Conservation (phyloP, 257 asterid species). For the Nicotiana tabacum region DNA sequence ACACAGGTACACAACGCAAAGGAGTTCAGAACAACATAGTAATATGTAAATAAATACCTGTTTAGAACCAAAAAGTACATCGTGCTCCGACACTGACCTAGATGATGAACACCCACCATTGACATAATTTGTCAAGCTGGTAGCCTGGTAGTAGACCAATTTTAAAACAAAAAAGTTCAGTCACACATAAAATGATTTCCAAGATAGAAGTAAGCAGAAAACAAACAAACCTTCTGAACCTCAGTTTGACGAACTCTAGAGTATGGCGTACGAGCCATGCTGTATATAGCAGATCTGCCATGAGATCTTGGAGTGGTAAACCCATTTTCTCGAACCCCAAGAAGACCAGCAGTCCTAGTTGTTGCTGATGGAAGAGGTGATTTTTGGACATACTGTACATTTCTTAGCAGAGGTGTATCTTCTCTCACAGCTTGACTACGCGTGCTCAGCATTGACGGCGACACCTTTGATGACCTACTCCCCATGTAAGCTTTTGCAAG, state of each 20-base stretch:
- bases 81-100: slow-evolving; percentile 27
- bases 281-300: slow-evolving; percentile 84
- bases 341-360: slow-evolving; percentile 17
- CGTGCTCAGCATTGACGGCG: slow-evolving; percentile 54
- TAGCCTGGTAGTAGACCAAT: slow-evolving; percentile 44
- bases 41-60: slow-evolving; percentile 30
- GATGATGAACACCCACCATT: slow-evolving; percentile 41
- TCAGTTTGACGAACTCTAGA: slow-evolving; percentile 54
- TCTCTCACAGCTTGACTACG: slow-evolving; percentile 46
- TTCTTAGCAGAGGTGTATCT: slow-evolving; percentile 31
- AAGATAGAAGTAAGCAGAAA: neutral
- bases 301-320: slow-evolving; percentile 64
- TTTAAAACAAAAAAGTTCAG: slow-evolving; percentile 2
- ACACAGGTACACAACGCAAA: neutral
- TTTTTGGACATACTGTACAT: slow-evolving; percentile 35
- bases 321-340: slow-evolving; percentile 52
- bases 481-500: slow-evolving; percentile 98
- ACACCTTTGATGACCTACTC: slow-evolving; percentile 54
- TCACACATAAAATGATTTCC: neutral
- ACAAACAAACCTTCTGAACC: slow-evolving; percentile 40
- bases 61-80: slow-evolving; percentile 33
- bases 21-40: neutral
- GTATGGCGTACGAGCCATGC: slow-evolving; percentile 92
- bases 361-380: slow-evolving; percentile 36
- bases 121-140: slow-evolving; percentile 30